phyloP scores from a whole-genome alignment of 2,329 filamentous ascomycete genomes.

The Cytospora paraplurivora region DNA sequence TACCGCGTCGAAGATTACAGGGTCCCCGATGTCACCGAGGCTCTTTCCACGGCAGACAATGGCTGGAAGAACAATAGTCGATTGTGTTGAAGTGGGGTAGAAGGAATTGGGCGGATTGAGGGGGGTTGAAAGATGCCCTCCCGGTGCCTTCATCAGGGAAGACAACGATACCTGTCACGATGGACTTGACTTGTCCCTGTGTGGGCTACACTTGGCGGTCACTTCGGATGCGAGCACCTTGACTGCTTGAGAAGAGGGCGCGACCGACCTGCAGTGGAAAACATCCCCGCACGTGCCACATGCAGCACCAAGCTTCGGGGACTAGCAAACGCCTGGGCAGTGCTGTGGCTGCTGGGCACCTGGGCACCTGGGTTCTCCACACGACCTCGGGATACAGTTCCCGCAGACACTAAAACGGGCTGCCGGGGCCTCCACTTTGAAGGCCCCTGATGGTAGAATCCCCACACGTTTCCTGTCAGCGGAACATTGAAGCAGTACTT shows the following conservation, averaged over 20 bases:
- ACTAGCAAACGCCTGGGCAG: neutral
- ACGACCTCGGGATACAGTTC: neutral
- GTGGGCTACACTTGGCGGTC: conserved; percentile 9
- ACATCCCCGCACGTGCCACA: conserved; percentile 28
- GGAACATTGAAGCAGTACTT: too few relatives aligned
- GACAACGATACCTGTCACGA: neutral
- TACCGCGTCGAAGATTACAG: conserved; percentile 11
- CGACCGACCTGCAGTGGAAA: conserved; percentile 20
- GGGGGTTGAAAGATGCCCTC: neutral
- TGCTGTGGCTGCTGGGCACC: too few relatives aligned
- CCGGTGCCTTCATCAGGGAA: too few relatives aligned
- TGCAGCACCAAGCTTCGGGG: conserved; percentile 20
- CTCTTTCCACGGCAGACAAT: neutral
- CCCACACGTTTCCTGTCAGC: neutral
- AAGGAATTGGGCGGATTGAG: neutral
- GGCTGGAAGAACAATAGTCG: neutral
- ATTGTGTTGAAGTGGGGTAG: neutral
- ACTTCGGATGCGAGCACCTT: neutral
- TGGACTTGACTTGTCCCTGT: neutral
- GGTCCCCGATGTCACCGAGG: conserved; percentile 1
- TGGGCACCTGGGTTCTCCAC: conserved; percentile 19
- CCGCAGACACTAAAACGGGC: conserved; percentile 4
- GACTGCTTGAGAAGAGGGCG: conserved; percentile 10
- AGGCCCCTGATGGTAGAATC: neutral
- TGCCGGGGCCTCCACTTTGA: neutral